phyloP scores from a whole-genome alignment of 1,284 basidiomycete species.

The Papiliotrema nemorosa region DNA sequence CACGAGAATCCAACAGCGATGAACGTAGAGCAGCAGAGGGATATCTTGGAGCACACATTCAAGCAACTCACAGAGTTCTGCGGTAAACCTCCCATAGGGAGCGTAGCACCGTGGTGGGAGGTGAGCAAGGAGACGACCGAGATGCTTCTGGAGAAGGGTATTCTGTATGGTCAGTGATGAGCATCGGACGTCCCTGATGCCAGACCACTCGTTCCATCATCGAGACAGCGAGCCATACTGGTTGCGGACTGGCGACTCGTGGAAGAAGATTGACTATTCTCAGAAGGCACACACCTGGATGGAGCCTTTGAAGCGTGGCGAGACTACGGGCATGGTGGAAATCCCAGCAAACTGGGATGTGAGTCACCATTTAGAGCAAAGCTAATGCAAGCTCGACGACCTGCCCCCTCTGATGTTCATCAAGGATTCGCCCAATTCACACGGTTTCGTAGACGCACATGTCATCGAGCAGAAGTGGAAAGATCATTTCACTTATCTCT shows the following conservation, averaged over 20 bases:
- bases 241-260: slow-evolving; percentile 63
- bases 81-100: slow-evolving; percentile 61
- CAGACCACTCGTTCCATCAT: slow-evolving; percentile 56
- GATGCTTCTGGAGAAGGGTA: slow-evolving; percentile 68
- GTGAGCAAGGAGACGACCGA: slow-evolving; percentile 64
- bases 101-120: slow-evolving; percentile 77
- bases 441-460: slow-evolving; percentile 67
- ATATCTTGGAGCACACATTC: slow-evolving; percentile 67
- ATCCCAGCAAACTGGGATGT: slow-evolving; percentile 66
- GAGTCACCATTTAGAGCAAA: slow-evolving; percentile 5
- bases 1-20: slow-evolving; percentile 69
- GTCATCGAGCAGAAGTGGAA: slow-evolving; percentile 73
- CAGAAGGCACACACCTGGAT: slow-evolving; percentile 66
- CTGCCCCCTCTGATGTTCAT: slow-evolving; percentile 73
- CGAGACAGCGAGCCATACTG: slow-evolving; percentile 67
- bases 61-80: slow-evolving; percentile 66
- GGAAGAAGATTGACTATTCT: slow-evolving; percentile 70
- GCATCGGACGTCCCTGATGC: slow-evolving; percentile 26
- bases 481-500: slow-evolving; percentile 67
- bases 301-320: slow-evolving; percentile 65
- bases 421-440: slow-evolving; percentile 62
- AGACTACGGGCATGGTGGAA: slow-evolving; percentile 66
- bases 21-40: slow-evolving; percentile 64
- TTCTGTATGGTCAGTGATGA: slow-evolving; percentile 60
- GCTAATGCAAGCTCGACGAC: slow-evolving; percentile 51